These are phyloP conservation scores for Stemphylium lycopersici DNA, from an alignment of 2,329 filamentous ascomycete species.

Conservation along the genomic window DNA sequence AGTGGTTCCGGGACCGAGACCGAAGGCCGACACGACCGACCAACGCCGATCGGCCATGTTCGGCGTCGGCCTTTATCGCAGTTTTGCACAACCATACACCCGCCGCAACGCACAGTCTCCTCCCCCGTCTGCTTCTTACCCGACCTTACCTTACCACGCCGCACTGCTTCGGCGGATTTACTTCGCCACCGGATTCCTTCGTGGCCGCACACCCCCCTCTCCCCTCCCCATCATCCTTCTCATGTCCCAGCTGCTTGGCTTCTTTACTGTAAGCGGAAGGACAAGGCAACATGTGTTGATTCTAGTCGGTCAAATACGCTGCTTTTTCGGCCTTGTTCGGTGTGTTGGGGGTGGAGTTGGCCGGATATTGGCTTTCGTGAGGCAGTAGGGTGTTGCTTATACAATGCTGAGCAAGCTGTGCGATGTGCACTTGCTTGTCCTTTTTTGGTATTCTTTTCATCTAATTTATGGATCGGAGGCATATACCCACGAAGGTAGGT, in stretches of 20 bases:
- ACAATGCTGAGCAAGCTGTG: neutral
- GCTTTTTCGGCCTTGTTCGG: constrained; percentile 15
- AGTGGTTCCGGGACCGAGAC: too few relatives aligned
- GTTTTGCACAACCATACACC: too few relatives aligned
- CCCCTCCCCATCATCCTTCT: neutral
- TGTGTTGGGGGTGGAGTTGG: neutral
- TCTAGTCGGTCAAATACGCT: constrained; percentile 18
- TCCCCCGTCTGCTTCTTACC: neutral
- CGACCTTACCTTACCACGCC: neutral
- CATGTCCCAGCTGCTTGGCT: neutral
- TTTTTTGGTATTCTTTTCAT: too few relatives aligned
- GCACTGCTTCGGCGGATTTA: constrained; percentile 1
- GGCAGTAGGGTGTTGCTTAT: neutral
- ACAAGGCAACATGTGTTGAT: constrained; percentile 11
- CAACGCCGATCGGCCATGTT: neutral
- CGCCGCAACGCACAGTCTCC: neutral
- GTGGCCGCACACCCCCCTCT: neutral
- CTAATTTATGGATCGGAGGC: too few relatives aligned
- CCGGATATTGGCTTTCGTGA: neutral
- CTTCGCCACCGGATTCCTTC: constrained; percentile 2
- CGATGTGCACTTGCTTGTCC: neutral
- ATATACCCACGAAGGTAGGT: too few relatives aligned
- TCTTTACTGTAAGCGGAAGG: constrained; percentile 9
- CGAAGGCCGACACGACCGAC: neutral
- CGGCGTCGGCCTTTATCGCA: constrained; percentile 1